phyloP scores from a whole-genome alignment of 345 rosid species.

The Aquilaria sinensis region DNA sequence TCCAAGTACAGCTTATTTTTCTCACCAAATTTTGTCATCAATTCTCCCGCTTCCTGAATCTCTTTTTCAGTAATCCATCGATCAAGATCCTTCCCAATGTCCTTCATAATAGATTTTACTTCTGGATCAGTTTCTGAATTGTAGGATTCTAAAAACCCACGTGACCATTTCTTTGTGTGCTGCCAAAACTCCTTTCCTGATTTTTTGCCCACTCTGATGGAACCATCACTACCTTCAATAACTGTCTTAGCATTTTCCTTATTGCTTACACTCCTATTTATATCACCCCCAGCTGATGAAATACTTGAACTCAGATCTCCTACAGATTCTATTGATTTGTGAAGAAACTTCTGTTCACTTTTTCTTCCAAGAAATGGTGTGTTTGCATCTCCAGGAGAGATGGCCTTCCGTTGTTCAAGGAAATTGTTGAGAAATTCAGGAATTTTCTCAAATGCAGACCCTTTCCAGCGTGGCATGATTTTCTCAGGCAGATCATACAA shows the following conservation, averaged over 20 bases:
- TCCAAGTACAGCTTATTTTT: slow-evolving; percentile 63
- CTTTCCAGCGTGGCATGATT: slow-evolving; percentile 86
- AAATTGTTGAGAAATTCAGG: slow-evolving; percentile 47
- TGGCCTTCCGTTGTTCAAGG: slow-evolving; percentile 42
- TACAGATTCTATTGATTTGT: slow-evolving; percentile 27
- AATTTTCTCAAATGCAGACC: slow-evolving; percentile 49
- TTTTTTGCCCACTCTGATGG: slow-evolving; percentile 70
- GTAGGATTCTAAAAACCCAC: slow-evolving; percentile 69
- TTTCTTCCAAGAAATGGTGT: slow-evolving; percentile 26
- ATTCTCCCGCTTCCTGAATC: slow-evolving; percentile 74
- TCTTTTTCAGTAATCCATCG: slow-evolving; percentile 93
- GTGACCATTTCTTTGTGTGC: slow-evolving; percentile 93
- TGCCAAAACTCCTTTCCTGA: slow-evolving; percentile 86
- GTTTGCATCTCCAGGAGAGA: slow-evolving; percentile 31
- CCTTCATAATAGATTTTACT: slow-evolving; percentile 71
- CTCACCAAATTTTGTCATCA: slow-evolving; percentile 52
- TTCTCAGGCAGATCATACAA: slow-evolving; percentile 75
- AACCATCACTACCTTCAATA: slow-evolving; percentile 85
- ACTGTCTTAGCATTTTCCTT: slow-evolving; percentile 44
- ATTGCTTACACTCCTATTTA: slow-evolving; percentile 13
- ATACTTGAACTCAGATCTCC: slow-evolving; percentile 19
- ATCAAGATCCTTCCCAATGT: slow-evolving; percentile 85
- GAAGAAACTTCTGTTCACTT: slow-evolving; percentile 33
- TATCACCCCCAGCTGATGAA: slow-evolving; percentile 30
- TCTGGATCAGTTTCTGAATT: slow-evolving; percentile 85